These are phyloP conservation scores for Coemansia sp. DNA, from an alignment of 371 early-diverging fungal species.

Conservation along the genomic window DNA sequence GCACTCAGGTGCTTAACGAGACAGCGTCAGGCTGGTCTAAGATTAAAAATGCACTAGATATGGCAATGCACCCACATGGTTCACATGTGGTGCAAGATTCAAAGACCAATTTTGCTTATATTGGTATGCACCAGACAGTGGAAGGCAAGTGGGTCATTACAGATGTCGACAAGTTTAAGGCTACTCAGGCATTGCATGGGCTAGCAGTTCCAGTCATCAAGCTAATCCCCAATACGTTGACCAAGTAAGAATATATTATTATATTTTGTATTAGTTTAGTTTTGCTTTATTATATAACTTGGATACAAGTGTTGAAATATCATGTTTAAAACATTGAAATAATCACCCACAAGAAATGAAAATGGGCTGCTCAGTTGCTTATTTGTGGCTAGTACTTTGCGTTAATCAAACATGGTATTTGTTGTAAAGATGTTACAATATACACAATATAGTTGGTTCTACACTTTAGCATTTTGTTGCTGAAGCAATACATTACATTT, in stretches of 20 bases:
- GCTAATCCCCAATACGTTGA: background rate
- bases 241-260: background rate
- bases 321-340: too few species aligned
- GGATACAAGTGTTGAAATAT: too few species aligned
- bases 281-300: background rate
- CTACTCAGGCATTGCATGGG: background rate
- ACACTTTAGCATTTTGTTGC: too few species aligned
- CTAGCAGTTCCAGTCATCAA: background rate
- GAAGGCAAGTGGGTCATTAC: constrained; percentile 8
- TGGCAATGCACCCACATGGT: background rate
- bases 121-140: constrained; percentile 4
- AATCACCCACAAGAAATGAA: too few species aligned
- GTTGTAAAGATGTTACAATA: too few species aligned
- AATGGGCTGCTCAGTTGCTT: too few species aligned
- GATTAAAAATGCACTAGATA: background rate
- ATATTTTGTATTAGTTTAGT: background rate
- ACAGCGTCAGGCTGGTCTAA: background rate
- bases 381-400: too few species aligned
- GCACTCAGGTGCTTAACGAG: too few species aligned
- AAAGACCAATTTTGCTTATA: background rate
- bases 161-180: background rate
- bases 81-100: constrained; percentile 18
- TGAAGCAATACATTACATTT: too few species aligned
- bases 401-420: too few species aligned
- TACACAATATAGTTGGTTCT: too few species aligned